phyloP scores from a whole-genome alignment of 441 rosid species.

The Melastoma candidum region DNA sequence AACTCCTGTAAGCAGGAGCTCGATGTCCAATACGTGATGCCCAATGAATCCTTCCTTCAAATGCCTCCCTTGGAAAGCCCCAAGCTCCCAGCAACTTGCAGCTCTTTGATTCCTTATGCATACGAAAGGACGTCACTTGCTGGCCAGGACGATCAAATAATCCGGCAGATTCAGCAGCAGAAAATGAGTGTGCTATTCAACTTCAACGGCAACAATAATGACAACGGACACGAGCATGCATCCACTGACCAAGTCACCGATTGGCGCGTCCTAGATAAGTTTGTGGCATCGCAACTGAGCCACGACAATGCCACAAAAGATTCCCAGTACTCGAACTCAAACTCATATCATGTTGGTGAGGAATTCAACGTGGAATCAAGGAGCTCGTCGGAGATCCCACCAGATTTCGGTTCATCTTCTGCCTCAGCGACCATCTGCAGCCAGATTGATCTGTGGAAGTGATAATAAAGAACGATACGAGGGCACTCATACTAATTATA shows the following conservation, averaged over 20 bases:
- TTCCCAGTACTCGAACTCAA: slow-evolving; percentile 24
- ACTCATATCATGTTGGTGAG: slow-evolving; percentile 29
- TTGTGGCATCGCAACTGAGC: slow-evolving; percentile 94
- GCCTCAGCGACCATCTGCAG: slow-evolving; percentile 37
- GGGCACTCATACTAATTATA: slow-evolving; percentile 32
- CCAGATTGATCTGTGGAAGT: slow-evolving; percentile 88
- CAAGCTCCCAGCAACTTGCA: slow-evolving; percentile 40
- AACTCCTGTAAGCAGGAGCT: slow-evolving; percentile 83
- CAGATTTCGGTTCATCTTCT: slow-evolving; percentile 60
- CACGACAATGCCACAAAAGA: slow-evolving; percentile 55
- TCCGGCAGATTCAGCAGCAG: slow-evolving; percentile 34
- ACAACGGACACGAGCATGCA: slow-evolving; percentile 26
- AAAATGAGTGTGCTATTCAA: slow-evolving; percentile 29
- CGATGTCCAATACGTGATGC: slow-evolving; percentile 46
- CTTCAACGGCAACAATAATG: slow-evolving; percentile 16
- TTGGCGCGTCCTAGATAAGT: slow-evolving; percentile 94
- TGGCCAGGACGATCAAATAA: slow-evolving; percentile 35
- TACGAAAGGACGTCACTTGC: slow-evolving; percentile 38
- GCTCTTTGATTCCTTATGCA: slow-evolving; percentile 31
- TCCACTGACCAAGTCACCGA: slow-evolving; percentile 62
- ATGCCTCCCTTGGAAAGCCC: slow-evolving; percentile 91
- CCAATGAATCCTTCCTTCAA: slow-evolving; percentile 54
- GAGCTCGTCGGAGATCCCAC: slow-evolving; percentile 34
- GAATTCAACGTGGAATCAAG: slow-evolving; percentile 34
- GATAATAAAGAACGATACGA: slow-evolving; percentile 26